These are phyloP conservation scores for Termitomyces sp. DNA, from an alignment of 768 basidiomycete species.

Conservation along the genomic window DNA sequence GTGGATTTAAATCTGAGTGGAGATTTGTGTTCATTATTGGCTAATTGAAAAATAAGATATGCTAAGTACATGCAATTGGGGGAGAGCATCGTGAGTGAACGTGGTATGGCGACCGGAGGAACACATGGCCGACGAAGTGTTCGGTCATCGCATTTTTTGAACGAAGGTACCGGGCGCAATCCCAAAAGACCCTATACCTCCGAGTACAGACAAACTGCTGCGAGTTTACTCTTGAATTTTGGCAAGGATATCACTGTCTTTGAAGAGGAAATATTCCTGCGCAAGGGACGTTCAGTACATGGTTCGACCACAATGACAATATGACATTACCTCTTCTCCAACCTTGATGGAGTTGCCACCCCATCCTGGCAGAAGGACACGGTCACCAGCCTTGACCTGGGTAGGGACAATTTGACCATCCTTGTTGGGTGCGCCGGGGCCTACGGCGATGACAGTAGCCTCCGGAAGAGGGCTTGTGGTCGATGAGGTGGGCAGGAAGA, in stretches of 20 bases:
- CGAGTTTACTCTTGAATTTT: constrained; percentile 86
- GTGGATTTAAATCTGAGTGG: background rate
- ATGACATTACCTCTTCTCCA: constrained; percentile 81
- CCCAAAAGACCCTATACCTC: background rate
- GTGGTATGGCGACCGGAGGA: constrained; percentile 2
- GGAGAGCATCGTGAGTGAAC: constrained; percentile 2
- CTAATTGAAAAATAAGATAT: constrained; percentile 3
- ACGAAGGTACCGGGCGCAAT: background rate
- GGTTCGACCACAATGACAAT: background rate
- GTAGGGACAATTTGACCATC: constrained; percentile 75
- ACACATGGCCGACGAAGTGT: background rate
- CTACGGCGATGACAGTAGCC: constrained; percentile 93
- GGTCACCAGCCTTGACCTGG: constrained; percentile 83
- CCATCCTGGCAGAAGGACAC: constrained; percentile 93
- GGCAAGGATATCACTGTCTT: constrained; percentile 92
- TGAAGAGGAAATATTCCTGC: constrained; percentile 96
- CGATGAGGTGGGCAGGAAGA: constrained; percentile 92
- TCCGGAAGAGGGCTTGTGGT: constrained; percentile 89
- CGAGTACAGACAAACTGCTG: background rate
- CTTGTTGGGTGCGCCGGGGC: constrained; percentile 92
- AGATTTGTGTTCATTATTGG: constrained; percentile 6
- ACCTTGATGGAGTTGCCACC: constrained; percentile 96
- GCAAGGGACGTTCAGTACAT: background rate
- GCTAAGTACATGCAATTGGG: constrained; percentile 10
- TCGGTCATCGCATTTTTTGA: background rate